phyloP scores from a whole-genome alignment of 345 rosid species.

The Eucalyptus tenuipes region DNA sequence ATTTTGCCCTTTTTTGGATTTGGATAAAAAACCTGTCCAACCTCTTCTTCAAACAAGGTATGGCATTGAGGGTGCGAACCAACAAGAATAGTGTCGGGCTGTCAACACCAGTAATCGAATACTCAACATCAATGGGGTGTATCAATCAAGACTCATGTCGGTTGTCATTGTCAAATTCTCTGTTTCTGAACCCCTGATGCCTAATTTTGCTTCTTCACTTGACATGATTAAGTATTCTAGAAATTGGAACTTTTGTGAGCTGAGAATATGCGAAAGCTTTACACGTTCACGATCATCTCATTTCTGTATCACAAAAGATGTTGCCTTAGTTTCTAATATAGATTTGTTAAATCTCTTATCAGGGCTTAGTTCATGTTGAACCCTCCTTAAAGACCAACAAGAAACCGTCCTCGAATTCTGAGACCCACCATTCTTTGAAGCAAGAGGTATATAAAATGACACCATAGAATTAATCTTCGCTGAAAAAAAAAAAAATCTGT shows the following conservation, averaged over 20 bases:
- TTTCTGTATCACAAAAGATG: background rate
- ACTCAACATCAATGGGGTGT: background rate
- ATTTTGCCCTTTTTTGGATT: background rate
- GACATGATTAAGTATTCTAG: background rate
- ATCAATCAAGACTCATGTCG: background rate
- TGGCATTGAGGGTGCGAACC: background rate
- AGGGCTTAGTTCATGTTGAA: constrained; percentile 47
- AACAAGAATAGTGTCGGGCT: background rate
- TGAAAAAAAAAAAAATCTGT: background rate
- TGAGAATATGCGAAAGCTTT: background rate
- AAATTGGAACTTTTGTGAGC: background rate
- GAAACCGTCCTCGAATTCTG: constrained; percentile 27
- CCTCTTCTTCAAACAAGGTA: background rate
- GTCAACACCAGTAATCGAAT: background rate
- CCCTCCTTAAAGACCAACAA: constrained; percentile 24
- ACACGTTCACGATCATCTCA: background rate
- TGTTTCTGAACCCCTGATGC: background rate
- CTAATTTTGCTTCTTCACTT: background rate
- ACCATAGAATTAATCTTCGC: background rate
- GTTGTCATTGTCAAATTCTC: background rate
- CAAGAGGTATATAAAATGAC: constrained; percentile 52
- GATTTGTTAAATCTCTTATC: constrained; percentile 2
- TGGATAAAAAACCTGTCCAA: background rate
- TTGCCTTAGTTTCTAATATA: background rate
- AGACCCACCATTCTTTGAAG: constrained; percentile 50